These are phyloP conservation scores for Phytopythium chamaehyphon DNA, from an alignment of 352 stramenopile genomes.

Conservation along the genomic window DNA sequence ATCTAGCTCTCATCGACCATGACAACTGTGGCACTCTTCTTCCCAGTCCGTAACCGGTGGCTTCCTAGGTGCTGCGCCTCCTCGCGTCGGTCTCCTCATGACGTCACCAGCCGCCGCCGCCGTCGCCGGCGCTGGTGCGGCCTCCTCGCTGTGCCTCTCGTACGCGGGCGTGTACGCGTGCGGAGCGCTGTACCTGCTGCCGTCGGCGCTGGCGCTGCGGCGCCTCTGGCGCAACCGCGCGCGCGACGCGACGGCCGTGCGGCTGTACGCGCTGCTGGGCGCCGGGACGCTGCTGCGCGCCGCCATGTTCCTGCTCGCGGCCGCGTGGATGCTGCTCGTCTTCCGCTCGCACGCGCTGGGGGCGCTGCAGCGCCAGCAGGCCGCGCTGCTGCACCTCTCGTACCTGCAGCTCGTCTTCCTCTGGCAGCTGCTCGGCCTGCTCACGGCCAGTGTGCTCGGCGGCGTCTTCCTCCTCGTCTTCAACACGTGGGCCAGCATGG, in stretches of 20 bases:
- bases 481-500: constrained; percentile 64
- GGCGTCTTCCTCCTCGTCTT: constrained; percentile 58
- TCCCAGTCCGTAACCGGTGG: too few species aligned
- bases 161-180: constrained; percentile 55
- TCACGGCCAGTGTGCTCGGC: constrained; percentile 36
- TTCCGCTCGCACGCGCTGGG: constrained; percentile 23
- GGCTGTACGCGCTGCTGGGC: constrained; percentile 52
- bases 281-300: constrained; percentile 37
- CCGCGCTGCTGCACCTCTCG: constrained; percentile 45
- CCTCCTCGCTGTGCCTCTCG: constrained; percentile 33
- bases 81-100: too few species aligned
- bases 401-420: constrained; percentile 55
- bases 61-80: too few species aligned
- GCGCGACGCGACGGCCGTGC: constrained; percentile 45
- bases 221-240: constrained; percentile 36
- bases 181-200: constrained; percentile 42
- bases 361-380: constrained; percentile 25
- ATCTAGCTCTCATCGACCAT: too few species aligned
- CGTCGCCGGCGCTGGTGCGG: background rate
- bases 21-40: too few species aligned
- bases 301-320: constrained; percentile 42
- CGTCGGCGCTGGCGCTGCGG: constrained; percentile 25
- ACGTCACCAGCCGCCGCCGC: too few species aligned
- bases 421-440: constrained; percentile 47
- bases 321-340: constrained; percentile 49